These are phyloP conservation scores for Phytophthora cryptogea DNA, from an alignment of 352 stramenopile species.

Conservation along the genomic window DNA sequence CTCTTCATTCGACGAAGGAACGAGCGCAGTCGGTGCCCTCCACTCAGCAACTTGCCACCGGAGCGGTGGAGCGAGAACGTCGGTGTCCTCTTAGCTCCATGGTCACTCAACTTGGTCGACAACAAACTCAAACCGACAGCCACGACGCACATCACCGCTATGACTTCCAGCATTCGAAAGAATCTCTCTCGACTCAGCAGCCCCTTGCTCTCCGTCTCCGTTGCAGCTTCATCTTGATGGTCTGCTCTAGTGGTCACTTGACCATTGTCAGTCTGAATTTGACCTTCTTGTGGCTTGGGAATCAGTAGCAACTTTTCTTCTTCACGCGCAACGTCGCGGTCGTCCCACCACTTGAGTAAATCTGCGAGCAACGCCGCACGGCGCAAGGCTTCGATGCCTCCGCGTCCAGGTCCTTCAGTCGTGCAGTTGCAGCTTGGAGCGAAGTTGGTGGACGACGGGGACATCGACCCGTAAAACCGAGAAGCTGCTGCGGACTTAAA, in stretches of 20 bases:
- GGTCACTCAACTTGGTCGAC: constrained; percentile 11
- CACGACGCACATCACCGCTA: constrained; percentile 31
- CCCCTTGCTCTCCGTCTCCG: neutral
- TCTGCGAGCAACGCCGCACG: constrained; percentile 17
- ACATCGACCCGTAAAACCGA: constrained; percentile 20
- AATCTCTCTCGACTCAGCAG: constrained; percentile 5
- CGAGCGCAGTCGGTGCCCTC: constrained; percentile 29
- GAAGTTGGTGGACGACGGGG: constrained; percentile 24
- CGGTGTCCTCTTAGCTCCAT: constrained; percentile 13
- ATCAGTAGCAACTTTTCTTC: constrained; percentile 27
- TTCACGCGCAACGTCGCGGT: constrained; percentile 1
- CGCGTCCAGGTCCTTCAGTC: constrained; percentile 2
- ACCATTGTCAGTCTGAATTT: neutral
- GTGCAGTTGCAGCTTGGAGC: constrained; percentile 17
- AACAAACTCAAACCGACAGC: constrained; percentile 22
- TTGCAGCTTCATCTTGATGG: neutral
- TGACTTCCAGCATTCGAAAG: constrained; percentile 23
- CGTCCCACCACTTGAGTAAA: constrained; percentile 22
- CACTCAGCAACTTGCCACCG: constrained; percentile 31
- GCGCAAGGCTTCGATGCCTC: constrained; percentile 10
- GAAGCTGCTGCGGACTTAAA: constrained; percentile 4
- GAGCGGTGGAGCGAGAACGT: constrained; percentile 35
- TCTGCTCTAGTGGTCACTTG: neutral
- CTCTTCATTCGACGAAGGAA: constrained; percentile 35
- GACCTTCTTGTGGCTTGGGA: constrained; percentile 6